Evolutionary conservation across 2,329 filamentous ascomycete genomes (phyloP), one percentile per base, ranked within the genome.

Genomic region (Aspergillus ibericus): DNA sequence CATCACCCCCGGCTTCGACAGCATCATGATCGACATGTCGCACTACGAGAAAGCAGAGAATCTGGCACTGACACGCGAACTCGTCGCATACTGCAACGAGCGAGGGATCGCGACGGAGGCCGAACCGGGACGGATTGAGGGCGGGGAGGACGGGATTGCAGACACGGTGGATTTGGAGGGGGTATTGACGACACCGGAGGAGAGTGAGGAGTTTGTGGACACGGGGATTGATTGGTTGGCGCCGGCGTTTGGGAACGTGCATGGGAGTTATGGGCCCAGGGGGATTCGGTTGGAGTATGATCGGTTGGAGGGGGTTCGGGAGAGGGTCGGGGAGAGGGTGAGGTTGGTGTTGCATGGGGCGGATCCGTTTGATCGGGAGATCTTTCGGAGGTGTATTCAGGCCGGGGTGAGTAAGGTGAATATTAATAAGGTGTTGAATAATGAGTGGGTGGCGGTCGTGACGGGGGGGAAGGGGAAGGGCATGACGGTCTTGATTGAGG

Each of bases 11-110:
- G 82, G 77, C 2, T 90, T 90, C 65, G 88, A 91, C 73, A 85
- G 82, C 62, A 90, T 91, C 70, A 91, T 91, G 88, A 85, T 91
- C 0, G 89, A 91, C 73, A 91, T 91, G 88, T 85, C 81, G 58
- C 88, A 91, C 70, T 85, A 88, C 68, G 87, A 89, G 64, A 86
- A 86, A 65, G 86, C 82, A 55, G 87, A 90, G 75, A 91, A 91
- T 68, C 77, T 92, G 36, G 77, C 80, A 2, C 80, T 84, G 68
- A 91, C 88, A 18, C 78, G 78, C 52, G 85, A 89, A 63, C 75
- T 90, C 52, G 85, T 86, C 6, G 75, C 74, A 20, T 85, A 87
- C 69, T 89, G 88, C 69, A 83, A 89, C 69, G 84, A 77, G 63
- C 80, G 83, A 42, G 86, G 86, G 3, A 89, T 90, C 61, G 82